Conservation (phyloP, 179 eudicot species). For the Amaranthus tricolor region DNA sequence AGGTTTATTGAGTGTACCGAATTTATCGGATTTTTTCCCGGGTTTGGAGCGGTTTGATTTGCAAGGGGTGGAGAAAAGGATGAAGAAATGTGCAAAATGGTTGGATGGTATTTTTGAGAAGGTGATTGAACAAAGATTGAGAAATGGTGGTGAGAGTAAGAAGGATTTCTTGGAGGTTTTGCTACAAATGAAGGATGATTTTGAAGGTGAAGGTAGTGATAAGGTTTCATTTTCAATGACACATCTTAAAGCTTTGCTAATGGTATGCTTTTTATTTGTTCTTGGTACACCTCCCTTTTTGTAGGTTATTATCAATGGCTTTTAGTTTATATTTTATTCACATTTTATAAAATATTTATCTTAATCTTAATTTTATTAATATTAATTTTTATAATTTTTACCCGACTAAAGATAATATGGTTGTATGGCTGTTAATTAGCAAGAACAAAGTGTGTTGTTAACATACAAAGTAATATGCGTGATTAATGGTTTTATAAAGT, state of each 20-base stretch:
- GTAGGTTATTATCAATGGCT: too few species aligned
- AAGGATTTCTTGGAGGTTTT: constrained; percentile 54
- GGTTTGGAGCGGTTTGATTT: constrained; percentile 38
- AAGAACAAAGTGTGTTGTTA: too few species aligned
- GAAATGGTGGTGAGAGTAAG: background rate
- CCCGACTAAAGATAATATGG: too few species aligned
- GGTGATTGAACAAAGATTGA: constrained; percentile 38
- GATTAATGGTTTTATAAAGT: too few species aligned
- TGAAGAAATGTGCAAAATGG: constrained; percentile 23
- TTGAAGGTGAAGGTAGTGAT: constrained; percentile 18
- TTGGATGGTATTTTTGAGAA: constrained; percentile 44
- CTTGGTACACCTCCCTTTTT: too few species aligned
- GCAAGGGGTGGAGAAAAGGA: constrained; percentile 42
- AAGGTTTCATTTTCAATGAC: constrained; percentile 40
- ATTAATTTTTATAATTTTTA: too few species aligned
- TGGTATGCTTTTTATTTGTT: constrained; percentile 33
- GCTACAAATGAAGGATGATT: constrained; percentile 45
- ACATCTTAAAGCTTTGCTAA: constrained; percentile 60
- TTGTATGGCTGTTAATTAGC: too few species aligned
- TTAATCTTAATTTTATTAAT: too few species aligned
- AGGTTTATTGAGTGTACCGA: constrained; percentile 34
- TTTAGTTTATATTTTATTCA: too few species aligned
- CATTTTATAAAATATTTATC: too few species aligned
- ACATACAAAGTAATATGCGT: too few species aligned
- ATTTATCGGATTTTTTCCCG: constrained; percentile 51